phyloP scores from a whole-genome alignment of 345 rosid genomes.

The Murraya koenigii region DNA sequence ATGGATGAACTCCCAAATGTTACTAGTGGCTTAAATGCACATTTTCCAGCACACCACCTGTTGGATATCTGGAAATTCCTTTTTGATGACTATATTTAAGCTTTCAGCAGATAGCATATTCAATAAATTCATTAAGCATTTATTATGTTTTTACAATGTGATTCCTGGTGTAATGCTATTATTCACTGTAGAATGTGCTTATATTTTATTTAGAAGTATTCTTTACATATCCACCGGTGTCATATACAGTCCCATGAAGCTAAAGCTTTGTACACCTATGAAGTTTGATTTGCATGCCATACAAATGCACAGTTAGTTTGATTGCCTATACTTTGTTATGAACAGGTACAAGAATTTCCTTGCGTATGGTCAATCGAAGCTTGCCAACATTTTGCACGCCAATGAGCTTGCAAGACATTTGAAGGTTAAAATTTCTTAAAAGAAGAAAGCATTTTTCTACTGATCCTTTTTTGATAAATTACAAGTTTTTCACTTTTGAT shows the following conservation, averaged over 20 bases:
- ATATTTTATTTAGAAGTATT: neutral
- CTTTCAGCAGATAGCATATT: neutral
- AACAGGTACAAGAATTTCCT: conserved; percentile 47
- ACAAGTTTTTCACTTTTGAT: neutral
- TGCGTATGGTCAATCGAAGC: conserved; percentile 79
- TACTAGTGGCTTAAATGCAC: neutral
- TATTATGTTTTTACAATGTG: neutral
- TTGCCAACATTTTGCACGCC: conserved; percentile 76
- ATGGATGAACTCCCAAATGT: neutral
- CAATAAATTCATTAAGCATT: neutral
- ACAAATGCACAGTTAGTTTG: neutral
- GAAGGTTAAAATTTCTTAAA: conserved; percentile 42
- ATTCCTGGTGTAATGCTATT: neutral
- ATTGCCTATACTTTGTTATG: conserved; percentile 7
- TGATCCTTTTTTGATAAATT: neutral
- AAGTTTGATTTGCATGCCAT: neutral
- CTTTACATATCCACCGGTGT: neutral
- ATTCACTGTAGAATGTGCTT: neutral
- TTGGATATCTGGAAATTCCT: neutral
- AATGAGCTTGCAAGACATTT: conserved; percentile 71
- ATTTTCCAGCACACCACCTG: neutral
- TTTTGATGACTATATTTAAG: neutral
- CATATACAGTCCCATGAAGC: neutral
- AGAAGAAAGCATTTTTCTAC: neutral
- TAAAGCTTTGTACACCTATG: neutral